Evolutionary conservation across 768 basidiomycete genomes (phyloP).

Genomic region (Pleurotus djamor): DNA sequence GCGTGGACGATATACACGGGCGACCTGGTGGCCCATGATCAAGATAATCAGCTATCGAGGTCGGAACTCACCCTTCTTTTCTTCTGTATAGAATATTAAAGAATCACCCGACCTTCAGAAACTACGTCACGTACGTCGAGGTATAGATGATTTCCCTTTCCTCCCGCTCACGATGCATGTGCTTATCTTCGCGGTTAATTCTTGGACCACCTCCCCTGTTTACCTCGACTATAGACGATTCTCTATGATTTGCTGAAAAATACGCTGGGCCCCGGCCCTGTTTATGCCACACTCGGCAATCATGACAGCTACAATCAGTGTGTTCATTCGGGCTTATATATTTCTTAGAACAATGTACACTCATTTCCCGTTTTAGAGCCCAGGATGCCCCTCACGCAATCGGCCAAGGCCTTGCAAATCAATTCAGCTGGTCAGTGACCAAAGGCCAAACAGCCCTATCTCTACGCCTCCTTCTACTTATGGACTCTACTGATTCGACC

Average conservation of each 20-base stretch:
- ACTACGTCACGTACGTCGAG: constrained; percentile 61
- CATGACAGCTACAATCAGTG: constrained; percentile 74
- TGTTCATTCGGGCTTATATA: constrained; percentile 13
- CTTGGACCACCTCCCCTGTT: not conserved
- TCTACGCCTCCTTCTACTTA: too few species aligned
- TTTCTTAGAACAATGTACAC: not conserved
- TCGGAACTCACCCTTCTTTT: constrained; percentile 18
- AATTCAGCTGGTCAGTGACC: constrained; percentile 61
- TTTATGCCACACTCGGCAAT: constrained; percentile 76
- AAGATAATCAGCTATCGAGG: constrained; percentile 62
- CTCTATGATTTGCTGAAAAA: constrained; percentile 67
- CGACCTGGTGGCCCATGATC: constrained; percentile 73
- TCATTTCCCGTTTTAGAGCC: constrained; percentile 30
- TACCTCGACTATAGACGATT: constrained; percentile 39
- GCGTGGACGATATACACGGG: constrained; percentile 70
- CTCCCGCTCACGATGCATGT: not conserved
- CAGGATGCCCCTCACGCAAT: constrained; percentile 62
- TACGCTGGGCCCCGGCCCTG: constrained; percentile 62
- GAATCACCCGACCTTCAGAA: constrained; percentile 28
- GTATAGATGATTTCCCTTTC: constrained; percentile 25
- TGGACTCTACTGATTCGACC: not conserved
- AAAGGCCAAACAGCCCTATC: not conserved
- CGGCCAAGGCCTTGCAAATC: constrained; percentile 48
- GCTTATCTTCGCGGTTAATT: not conserved
- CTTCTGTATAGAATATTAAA: not conserved